Conservation (phyloP, 495 filamentous ascomycete species). For the Antarctomyces pellizariae region DNA sequence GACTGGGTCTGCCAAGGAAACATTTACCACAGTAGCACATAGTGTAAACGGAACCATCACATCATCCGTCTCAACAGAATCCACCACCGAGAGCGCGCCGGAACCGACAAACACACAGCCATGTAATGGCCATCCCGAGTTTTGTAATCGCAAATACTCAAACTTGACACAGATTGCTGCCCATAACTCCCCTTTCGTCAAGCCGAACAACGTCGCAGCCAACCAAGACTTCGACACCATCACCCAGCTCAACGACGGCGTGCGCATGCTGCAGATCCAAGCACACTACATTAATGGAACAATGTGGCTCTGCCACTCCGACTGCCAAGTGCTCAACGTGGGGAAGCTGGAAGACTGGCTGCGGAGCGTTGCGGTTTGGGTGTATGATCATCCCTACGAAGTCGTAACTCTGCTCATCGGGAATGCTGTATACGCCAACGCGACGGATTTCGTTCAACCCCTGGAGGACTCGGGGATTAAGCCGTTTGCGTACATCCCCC, state of each 20-base stretch:
- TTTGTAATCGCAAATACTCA: constrained; percentile 62
- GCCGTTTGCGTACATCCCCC: constrained; percentile 46
- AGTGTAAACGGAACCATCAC: constrained; percentile 13
- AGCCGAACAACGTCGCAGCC: constrained; percentile 32
- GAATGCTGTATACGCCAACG: constrained; percentile 37
- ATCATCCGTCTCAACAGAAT: constrained; percentile 14
- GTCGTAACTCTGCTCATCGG: constrained; percentile 73
- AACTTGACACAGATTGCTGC: constrained; percentile 79
- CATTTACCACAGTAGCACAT: constrained; percentile 6
- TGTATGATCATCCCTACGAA: constrained; percentile 59
- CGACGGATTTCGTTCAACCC: constrained; percentile 8
- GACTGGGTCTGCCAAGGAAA: constrained; percentile 12
- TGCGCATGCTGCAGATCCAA: constrained; percentile 86
- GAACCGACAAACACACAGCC: constrained; percentile 40
- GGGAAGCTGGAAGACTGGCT: constrained; percentile 64
- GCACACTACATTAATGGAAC: constrained; percentile 13
- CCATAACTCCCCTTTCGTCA: constrained; percentile 70
- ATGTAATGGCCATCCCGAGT: constrained; percentile 70
- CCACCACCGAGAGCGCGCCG: constrained; percentile 19
- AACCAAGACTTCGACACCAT: constrained; percentile 56
- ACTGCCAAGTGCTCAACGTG: constrained; percentile 58
- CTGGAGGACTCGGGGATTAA: constrained; percentile 45
- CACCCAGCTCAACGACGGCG: constrained; percentile 66
- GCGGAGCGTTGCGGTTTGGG: constrained; percentile 42
- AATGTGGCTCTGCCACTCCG: constrained; percentile 53